Base-by-base conservation (phyloP, 768 basidiomycete species). In the Roridomyces roridus region DNA sequence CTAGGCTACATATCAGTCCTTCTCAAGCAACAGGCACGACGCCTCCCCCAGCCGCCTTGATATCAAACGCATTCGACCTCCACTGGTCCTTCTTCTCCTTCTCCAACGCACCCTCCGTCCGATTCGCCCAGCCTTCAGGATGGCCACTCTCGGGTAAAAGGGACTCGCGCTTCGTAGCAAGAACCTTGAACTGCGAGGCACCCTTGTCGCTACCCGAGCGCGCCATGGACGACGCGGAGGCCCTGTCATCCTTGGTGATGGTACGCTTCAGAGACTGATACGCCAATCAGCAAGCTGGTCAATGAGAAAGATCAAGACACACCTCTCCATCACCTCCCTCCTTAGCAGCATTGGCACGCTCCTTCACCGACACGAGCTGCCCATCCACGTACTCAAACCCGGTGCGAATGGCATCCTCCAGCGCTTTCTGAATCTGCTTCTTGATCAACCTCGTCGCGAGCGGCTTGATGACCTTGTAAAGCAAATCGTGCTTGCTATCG, bases 351-450 rank as follows among this genome's bases (percentile, higher is more conserved):
- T 74, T 76, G 20, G 76, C 92, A 62, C 85, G 78, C 57, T 92
- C 88, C n/a, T 91, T 78, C 41, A 98, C 92, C n/a, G 83, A 80
- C 21, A 93, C 89, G 18, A 98, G 84, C 75, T 96, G 93, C 15
- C 89, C 90, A 65, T 98, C 94, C 37, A 94, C 77, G 63, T 94
- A 91, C 71, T 93, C 94, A 59, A 98, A 75, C 0, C 87, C 93
- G 15, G 91, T 92, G 41, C 77, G 81, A 51, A 98, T 84, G 4
- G 87, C 87, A 49, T 86, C 88, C 69, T 82, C 62, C 21, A 85
- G 66, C 4, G 80, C 82, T 60, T 80, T 81, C 63, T 79, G 67
- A 24, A 85, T 77, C 71, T 85, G 89, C 63, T 79, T 83, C 82
- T 95, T 96, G 65, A 99, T 86, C 35, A 97, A 76, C 6, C 84